Evolutionary conservation across 1,284 basidiomycete genomes (phyloP).

Genomic region (Fomitiporia mediterranea): DNA sequence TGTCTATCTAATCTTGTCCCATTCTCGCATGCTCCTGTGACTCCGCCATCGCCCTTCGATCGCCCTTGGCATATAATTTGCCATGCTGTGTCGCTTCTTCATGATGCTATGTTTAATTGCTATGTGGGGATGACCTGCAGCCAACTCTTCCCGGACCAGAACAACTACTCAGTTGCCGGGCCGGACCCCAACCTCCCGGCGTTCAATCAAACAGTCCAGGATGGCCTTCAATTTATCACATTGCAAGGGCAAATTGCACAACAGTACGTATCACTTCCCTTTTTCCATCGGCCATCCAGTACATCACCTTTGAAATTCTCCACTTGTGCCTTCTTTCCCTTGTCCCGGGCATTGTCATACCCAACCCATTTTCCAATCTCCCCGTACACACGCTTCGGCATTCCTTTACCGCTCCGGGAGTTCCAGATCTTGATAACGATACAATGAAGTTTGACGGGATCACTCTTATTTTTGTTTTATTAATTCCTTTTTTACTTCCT

Average conservation of each 20-base stretch:
- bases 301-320: background rate
- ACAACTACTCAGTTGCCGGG: slow-evolving; percentile 38
- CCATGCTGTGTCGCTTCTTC: background rate
- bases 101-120: background rate
- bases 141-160: slow-evolving; percentile 66
- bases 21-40: slow-evolving; percentile 1
- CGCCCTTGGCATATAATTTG: background rate
- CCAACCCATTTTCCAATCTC: background rate
- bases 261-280: slow-evolving; percentile 34
- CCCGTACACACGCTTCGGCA: background rate
- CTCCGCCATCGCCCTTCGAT: background rate
- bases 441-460: background rate
- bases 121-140: slow-evolving; percentile 1
- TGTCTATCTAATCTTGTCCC: background rate
- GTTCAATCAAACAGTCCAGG: slow-evolving; percentile 49
- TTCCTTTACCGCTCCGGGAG: background rate
- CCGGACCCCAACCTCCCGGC: slow-evolving; percentile 40
- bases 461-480: slow-evolving; percentile 1
- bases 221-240: slow-evolving; percentile 51
- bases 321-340: background rate
- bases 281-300: background rate
- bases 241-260: slow-evolving; percentile 40
- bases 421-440: background rate
- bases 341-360: background rate
- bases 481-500: background rate